Conservation (phyloP, 1,284 basidiomycete genomes). For the Coriolopsis trogii region DNA sequence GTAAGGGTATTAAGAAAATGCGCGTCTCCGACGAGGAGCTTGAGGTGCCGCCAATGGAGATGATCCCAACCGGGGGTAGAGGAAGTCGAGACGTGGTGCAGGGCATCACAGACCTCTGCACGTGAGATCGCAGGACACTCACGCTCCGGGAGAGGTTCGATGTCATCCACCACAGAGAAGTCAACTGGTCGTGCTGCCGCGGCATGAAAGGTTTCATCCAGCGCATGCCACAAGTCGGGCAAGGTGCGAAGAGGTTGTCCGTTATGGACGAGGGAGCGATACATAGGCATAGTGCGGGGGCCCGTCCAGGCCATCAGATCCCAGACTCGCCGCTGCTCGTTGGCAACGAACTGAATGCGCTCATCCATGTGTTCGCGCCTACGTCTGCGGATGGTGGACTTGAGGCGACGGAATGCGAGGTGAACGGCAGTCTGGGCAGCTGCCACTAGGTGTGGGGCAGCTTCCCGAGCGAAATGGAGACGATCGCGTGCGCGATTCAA, state of each 20-base stretch:
- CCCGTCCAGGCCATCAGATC: slow-evolving; percentile 5
- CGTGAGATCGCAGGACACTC: too few relatives aligned
- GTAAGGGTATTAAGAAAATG: too few relatives aligned
- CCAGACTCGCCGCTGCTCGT: slow-evolving; percentile 6
- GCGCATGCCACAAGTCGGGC: too few relatives aligned
- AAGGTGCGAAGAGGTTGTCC: slow-evolving; percentile 1
- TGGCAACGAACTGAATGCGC: slow-evolving; percentile 2
- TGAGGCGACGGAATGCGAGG: not conserved
- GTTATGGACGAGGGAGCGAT: slow-evolving; percentile 1
- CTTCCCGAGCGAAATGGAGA: not conserved
- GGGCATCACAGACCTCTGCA: too few relatives aligned
- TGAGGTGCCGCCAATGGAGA: too few relatives aligned
- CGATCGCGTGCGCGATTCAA: not conserved
- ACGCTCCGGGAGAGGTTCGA: too few relatives aligned
- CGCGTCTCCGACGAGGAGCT: too few relatives aligned
- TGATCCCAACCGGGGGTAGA: too few relatives aligned
- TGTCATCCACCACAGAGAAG: too few relatives aligned
- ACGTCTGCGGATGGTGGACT: slow-evolving; percentile 2
- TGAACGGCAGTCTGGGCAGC: not conserved
- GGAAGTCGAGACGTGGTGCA: too few relatives aligned
- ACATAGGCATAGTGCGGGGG: slow-evolving; percentile 6
- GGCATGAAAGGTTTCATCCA: too few relatives aligned
- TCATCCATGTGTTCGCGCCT: slow-evolving; percentile 3
- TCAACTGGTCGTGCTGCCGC: too few relatives aligned
- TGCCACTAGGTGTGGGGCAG: not conserved